A percentile compares a stretch with the other conserved stretches of the same genome.
phyloP scores from a whole-genome alignment of 768 basidiomycete species.

The Crassisporium funariophilum region DNA sequence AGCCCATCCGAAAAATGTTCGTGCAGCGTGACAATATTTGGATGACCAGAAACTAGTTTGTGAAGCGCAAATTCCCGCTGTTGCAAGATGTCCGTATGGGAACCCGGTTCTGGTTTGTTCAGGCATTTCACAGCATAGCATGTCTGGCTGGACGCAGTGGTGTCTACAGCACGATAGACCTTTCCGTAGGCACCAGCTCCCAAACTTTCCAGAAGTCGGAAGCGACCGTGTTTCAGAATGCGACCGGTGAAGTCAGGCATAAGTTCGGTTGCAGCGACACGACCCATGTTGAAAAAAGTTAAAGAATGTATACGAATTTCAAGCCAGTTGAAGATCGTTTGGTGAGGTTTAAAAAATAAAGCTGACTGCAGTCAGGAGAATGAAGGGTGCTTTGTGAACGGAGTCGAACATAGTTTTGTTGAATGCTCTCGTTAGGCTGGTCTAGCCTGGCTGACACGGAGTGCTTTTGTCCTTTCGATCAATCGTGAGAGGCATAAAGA shows the following conservation, averaged over 20 bases:
- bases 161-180: conserved; percentile 73
- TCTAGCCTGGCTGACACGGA: too few species aligned
- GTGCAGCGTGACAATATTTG: conserved; percentile 71
- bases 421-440: too few species aligned
- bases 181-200: conserved; percentile 79
- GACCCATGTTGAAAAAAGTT: conserved; percentile 38
- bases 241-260: conserved; percentile 55
- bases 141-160: conserved; percentile 34
- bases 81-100: conserved; percentile 60
- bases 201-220: conserved; percentile 61
- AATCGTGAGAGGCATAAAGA: too few species aligned
- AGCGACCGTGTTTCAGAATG: conserved; percentile 57
- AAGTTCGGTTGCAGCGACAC: conserved; percentile 38
- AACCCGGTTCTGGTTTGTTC: conserved; percentile 54
- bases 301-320: conserved; percentile 10
- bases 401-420: too few species aligned
- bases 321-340: conserved; percentile 8
- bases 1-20: conserved; percentile 59
- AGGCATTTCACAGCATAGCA: conserved; percentile 81
- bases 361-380: too few species aligned
- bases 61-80: conserved; percentile 69
- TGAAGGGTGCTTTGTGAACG: too few species aligned
- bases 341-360: conserved; percentile 17
- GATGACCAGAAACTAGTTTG: conserved; percentile 50
- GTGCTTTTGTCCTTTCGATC: too few species aligned